phyloP scores from a whole-genome alignment of 2,329 filamentous ascomycete species.

The Drechslerella coelobrocha region DNA sequence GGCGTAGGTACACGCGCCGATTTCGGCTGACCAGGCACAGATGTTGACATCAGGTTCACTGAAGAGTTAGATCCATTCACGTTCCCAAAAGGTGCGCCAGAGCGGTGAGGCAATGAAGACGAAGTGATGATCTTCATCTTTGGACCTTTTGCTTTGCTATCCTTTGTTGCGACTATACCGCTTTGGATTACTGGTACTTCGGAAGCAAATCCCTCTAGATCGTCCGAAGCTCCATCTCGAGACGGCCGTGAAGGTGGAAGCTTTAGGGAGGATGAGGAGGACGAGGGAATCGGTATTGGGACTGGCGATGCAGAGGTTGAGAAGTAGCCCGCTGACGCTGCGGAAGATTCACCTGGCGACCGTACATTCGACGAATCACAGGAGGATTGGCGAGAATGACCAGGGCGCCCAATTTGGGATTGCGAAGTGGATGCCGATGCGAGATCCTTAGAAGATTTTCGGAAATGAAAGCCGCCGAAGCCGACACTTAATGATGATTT shows the following conservation, averaged over 20 bases:
- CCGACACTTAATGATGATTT: constrained; percentile 29
- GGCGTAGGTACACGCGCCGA: constrained; percentile 42
- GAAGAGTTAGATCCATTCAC: constrained; percentile 42
- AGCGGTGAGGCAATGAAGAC: constrained; percentile 38
- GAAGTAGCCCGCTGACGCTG: constrained; percentile 31
- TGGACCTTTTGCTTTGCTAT: constrained; percentile 34
- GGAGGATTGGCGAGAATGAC: constrained; percentile 46
- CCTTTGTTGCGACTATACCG: constrained; percentile 38
- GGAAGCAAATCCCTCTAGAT: constrained; percentile 34
- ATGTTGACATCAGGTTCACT: constrained; percentile 39
- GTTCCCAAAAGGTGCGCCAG: constrained; percentile 27
- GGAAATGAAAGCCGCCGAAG: constrained; percentile 30
- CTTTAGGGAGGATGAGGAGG: constrained; percentile 38
- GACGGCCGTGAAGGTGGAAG: constrained; percentile 42
- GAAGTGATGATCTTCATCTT: constrained; percentile 49
- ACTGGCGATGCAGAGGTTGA: constrained; percentile 37
- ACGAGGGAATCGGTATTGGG: constrained; percentile 39
- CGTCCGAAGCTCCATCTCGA: constrained; percentile 38
- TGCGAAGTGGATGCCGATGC: constrained; percentile 24
- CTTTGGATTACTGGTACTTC: constrained; percentile 45
- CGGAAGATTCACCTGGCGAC: constrained; percentile 35
- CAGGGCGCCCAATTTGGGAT: constrained; percentile 29
- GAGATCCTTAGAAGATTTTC: constrained; percentile 41
- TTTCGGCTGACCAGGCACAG: constrained; percentile 42
- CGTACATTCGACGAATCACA: constrained; percentile 41